phyloP scores from a whole-genome alignment of 805 yeast species.

The Saccharomyces cerevisiae region DNA sequence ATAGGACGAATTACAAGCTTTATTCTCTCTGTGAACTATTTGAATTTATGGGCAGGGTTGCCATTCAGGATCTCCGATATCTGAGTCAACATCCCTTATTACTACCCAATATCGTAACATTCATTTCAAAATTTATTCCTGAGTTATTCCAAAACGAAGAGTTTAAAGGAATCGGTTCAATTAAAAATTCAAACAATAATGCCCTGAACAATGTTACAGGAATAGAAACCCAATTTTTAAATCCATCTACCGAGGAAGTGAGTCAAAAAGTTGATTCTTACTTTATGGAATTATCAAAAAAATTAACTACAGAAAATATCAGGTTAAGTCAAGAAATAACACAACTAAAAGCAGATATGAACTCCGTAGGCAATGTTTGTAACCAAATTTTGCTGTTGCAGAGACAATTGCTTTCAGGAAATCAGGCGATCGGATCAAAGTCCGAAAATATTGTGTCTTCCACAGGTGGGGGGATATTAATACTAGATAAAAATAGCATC shows the following conservation, averaged over 20 bases:
- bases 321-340: constrained; percentile 26
- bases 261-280: constrained; percentile 9
- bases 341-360: constrained; percentile 22
- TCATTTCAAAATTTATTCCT: constrained; percentile 25
- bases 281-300: constrained; percentile 22
- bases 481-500: constrained; percentile 20
- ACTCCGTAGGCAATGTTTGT: constrained; percentile 19
- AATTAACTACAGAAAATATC: constrained; percentile 26
- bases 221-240: not conserved
- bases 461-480: constrained; percentile 9
- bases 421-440: not conserved
- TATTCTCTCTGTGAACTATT: constrained; percentile 28
- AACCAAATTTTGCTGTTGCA: constrained; percentile 24
- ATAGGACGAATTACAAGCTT: constrained; percentile 28
- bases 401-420: constrained; percentile 13
- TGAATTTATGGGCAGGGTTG: constrained; percentile 24
- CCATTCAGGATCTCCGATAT: constrained; percentile 27
- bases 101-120: constrained; percentile 24
- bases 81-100: constrained; percentile 18
- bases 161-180: constrained; percentile 8
- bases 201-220: not conserved
- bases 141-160: constrained; percentile 19
- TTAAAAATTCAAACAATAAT: constrained; percentile 1
- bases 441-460: not conserved
- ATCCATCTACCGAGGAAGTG: not conserved